Conservation (phyloP, 768 basidiomycete species). For the Lactarius indigo region DNA sequence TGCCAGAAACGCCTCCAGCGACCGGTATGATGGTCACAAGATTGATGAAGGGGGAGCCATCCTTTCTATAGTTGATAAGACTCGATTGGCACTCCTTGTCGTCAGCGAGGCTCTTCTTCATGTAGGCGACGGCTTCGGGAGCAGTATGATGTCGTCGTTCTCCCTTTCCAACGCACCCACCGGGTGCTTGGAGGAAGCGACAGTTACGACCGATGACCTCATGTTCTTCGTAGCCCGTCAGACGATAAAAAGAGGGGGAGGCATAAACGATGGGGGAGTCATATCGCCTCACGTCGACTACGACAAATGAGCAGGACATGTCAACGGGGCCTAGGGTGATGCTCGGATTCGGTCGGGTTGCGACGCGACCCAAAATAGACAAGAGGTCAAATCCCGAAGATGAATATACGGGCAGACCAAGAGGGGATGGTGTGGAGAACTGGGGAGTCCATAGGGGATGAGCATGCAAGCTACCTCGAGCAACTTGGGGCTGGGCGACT, state of each 20-base stretch:
- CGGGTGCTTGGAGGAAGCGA: conserved; percentile 83
- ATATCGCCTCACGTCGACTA: conserved; percentile 76
- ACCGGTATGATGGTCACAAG: conserved; percentile 90
- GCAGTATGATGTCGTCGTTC: conserved; percentile 58
- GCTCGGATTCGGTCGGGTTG: conserved; percentile 65
- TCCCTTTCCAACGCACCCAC: conserved; percentile 50
- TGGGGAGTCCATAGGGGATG: conserved; percentile 8
- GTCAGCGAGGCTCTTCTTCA: conserved; percentile 61
- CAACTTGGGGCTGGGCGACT: not conserved
- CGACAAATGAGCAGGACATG: conserved; percentile 86
- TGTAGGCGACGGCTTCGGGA: conserved; percentile 57
- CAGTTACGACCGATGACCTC: conserved; percentile 91
- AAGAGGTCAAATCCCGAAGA: conserved; percentile 89
- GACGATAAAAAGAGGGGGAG: conserved; percentile 72
- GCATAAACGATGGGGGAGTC: conserved; percentile 92
- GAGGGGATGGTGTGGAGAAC: conserved; percentile 28
- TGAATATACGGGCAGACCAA: conserved; percentile 70
- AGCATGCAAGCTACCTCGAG: not conserved
- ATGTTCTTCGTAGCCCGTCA: conserved; percentile 69
- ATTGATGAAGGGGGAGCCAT: conserved; percentile 84
- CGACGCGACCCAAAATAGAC: conserved; percentile 74
- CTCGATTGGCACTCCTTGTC: conserved; percentile 88
- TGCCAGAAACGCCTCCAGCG: conserved; percentile 49
- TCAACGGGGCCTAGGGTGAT: conserved; percentile 89
- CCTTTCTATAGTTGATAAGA: conserved; percentile 85